Evolutionary conservation across 1,284 basidiomycete species (phyloP).

Genomic region (Ustilago xerochloae): DNA sequence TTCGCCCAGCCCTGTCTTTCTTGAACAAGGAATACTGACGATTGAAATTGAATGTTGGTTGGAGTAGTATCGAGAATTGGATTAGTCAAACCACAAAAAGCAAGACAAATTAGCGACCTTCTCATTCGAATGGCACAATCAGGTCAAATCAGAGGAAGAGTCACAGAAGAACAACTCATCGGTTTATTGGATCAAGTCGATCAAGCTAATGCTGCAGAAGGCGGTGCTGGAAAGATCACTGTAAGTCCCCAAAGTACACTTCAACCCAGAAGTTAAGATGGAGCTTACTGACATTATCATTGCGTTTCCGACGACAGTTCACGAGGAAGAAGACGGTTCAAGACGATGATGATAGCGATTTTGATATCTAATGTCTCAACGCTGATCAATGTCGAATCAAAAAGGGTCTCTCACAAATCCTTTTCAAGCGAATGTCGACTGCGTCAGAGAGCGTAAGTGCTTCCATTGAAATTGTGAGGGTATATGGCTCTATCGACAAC

Average conservation of each 20-base stretch:
- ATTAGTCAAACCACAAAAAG: conserved; percentile 88
- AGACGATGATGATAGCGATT: conserved; percentile 58
- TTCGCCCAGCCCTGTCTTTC: not conserved
- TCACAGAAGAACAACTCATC: conserved; percentile 89
- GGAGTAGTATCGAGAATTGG: conserved; percentile 86
- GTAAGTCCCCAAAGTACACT: conserved; percentile 40
- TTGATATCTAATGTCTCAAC: conserved; percentile 36
- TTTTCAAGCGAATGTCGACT: no score
- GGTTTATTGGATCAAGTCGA: conserved; percentile 89
- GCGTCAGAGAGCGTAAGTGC: no score
- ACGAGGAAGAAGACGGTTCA: conserved; percentile 51
- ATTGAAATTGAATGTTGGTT: no score
- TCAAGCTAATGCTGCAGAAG: conserved; percentile 44
- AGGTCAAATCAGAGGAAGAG: conserved; percentile 86
- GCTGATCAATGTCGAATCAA: not conserved
- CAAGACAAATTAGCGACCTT: conserved; percentile 85
- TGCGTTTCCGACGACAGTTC: conserved; percentile 15
- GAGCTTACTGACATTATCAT: not conserved
- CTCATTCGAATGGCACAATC: conserved; percentile 89
- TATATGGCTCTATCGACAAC: no score
- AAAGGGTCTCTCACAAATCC: no score
- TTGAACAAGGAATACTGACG: no score
- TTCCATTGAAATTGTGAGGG: no score
- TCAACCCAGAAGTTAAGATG: not conserved
- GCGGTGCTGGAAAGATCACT: conserved; percentile 61